phyloP scores from a whole-genome alignment of 805 yeast genomes.

The Spathaspora girioi region DNA sequence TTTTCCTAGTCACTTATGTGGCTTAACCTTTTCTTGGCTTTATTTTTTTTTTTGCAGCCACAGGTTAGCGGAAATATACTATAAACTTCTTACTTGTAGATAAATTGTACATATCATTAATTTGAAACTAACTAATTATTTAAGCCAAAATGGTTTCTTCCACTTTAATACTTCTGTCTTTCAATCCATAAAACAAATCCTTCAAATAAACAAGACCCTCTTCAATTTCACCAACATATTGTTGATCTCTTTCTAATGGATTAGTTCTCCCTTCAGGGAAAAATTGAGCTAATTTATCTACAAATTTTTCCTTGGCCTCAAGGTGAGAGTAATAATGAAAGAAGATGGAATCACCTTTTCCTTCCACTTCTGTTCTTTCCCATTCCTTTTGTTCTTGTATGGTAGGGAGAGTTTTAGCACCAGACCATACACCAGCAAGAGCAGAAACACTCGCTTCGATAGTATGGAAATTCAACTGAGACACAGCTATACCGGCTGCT shows the following conservation, averaged over 20 bases:
- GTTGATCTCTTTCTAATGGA: conserved; percentile 24
- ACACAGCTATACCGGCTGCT: conserved; percentile 36
- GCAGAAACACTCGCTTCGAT: conserved; percentile 54
- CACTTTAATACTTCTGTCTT: conserved; percentile 14
- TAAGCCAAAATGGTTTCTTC: conserved; percentile 14
- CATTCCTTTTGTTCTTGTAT: conserved; percentile 35
- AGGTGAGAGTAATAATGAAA: conserved; percentile 33
- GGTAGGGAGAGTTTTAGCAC: conserved; percentile 33
- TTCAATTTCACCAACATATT: conserved; percentile 21
- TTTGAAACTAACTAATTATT: not conserved
- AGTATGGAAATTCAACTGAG: conserved; percentile 45
- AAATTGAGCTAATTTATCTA: conserved; percentile 21
- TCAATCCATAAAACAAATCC: conserved; percentile 21
- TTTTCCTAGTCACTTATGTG: not conserved
- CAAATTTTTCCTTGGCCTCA: conserved; percentile 20
- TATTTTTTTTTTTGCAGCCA: not conserved
- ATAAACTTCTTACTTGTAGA: too few species aligned
- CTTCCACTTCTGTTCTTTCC: conserved; percentile 22
- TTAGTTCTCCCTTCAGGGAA: conserved; percentile 26
- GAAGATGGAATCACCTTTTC: conserved; percentile 16
- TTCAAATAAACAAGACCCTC: conserved; percentile 16
- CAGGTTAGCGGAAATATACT: too few species aligned
- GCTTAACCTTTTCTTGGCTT: not conserved
- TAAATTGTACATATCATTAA: not conserved
- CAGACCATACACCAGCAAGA: conserved; percentile 54